phyloP scores from a whole-genome alignment of 805 yeast genomes.

The Metschnikowia similis region DNA sequence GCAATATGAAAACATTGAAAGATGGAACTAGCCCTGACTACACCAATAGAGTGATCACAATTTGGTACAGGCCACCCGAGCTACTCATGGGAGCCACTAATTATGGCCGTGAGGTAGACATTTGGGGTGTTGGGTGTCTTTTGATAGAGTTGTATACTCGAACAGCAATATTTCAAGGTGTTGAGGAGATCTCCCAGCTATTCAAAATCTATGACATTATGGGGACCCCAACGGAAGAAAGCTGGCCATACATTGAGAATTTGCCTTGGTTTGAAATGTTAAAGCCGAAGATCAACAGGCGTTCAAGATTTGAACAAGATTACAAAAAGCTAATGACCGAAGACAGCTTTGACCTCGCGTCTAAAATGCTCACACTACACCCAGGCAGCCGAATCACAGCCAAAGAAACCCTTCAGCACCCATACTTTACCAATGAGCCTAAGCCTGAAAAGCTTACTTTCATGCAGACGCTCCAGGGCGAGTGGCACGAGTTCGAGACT shows the following conservation, averaged over 20 bases:
- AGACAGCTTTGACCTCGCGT: conserved; percentile 62
- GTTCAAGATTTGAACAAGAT: conserved; percentile 25
- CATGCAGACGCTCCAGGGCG: conserved; percentile 60
- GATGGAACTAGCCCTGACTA: conserved; percentile 64
- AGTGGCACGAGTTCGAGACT: conserved; percentile 97
- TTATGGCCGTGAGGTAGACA: conserved; percentile 86
- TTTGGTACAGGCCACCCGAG: conserved; percentile 98
- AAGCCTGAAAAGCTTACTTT: conserved; percentile 53
- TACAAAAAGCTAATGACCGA: conserved; percentile 41
- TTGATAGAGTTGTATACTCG: conserved; percentile 75
- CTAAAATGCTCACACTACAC: conserved; percentile 57
- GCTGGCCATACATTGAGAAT: conserved; percentile 75
- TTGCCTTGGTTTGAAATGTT: conserved; percentile 93
- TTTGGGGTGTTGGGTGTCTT: conserved; percentile 96
- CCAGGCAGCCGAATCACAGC: conserved; percentile 71
- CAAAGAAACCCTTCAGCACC: conserved; percentile 60
- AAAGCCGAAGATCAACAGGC: conserved; percentile 47
- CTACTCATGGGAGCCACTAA: conserved; percentile 83
- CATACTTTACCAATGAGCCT: conserved; percentile 71
- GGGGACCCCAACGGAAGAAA: conserved; percentile 76
- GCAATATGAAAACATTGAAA: conserved; percentile 60
- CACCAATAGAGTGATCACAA: conserved; percentile 90
- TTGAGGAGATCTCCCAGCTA: conserved; percentile 82
- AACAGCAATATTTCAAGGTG: conserved; percentile 78
- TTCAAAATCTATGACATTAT: conserved; percentile 69